A percentile compares a stretch with the other conserved stretches of the same genome.
These are phyloP conservation scores for Penstemon davidsonii DNA, from an alignment of 257 asterid genomes.

Conservation along the genomic window DNA sequence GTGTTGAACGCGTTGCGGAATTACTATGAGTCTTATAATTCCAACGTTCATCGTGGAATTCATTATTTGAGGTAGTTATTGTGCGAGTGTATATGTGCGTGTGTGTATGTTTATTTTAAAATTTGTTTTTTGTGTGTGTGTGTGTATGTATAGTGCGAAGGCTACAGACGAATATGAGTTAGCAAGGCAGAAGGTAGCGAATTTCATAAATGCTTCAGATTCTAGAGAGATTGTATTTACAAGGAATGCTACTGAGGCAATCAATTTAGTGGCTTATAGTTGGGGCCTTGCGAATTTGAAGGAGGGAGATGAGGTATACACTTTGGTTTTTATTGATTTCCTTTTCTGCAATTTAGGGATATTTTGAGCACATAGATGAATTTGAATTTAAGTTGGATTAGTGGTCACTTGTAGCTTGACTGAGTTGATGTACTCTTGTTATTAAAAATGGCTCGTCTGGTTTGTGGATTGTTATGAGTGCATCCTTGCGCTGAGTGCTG, in stretches of 20 bases:
- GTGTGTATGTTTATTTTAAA: background rate
- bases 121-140: background rate
- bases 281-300: slow-evolving; percentile 87
- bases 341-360: background rate
- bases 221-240: slow-evolving; percentile 87
- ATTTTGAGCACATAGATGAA: slow-evolving; percentile 17
- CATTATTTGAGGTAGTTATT: slow-evolving; percentile 72
- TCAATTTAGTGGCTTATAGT: slow-evolving; percentile 87
- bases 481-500: background rate
- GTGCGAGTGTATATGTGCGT: background rate
- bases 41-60: slow-evolving; percentile 97
- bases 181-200: slow-evolving; percentile 88
- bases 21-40: slow-evolving; percentile 76
- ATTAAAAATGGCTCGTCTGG: background rate
- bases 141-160: slow-evolving; percentile 54
- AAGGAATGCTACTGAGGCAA: slow-evolving; percentile 94
- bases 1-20: slow-evolving; percentile 66
- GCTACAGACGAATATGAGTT: slow-evolving; percentile 88
- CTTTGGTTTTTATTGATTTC: slow-evolving; percentile 2
- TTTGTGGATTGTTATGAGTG: background rate
- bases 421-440: background rate
- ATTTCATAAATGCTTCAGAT: slow-evolving; percentile 66
- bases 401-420: background rate
- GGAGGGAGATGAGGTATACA: slow-evolving; percentile 80
- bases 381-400: slow-evolving; percentile 26